A percentile compares a stretch with the other conserved stretches of the same genome.
Conservation (phyloP, 2,329 filamentous ascomycete species). For the Fusarium nelsonii region DNA sequence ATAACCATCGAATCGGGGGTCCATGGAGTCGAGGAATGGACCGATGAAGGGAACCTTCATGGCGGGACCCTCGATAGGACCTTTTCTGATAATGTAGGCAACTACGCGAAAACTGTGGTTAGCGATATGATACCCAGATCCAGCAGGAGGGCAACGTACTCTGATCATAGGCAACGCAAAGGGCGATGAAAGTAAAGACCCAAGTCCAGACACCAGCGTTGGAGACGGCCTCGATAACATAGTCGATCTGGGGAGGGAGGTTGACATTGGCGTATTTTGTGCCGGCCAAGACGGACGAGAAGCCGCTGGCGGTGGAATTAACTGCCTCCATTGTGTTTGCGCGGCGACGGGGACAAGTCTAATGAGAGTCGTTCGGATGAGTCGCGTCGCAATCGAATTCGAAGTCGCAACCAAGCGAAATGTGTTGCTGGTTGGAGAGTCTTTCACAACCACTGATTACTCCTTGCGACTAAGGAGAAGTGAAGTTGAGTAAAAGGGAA, state of each 20-base stretch:
- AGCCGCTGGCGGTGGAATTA: conserved; percentile 74
- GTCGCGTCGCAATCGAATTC: conserved; percentile 28
- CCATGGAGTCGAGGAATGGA: conserved; percentile 92
- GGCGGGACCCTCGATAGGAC: conserved; percentile 78
- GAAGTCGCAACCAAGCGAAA: conserved; percentile 22
- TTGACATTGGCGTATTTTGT: conserved; percentile 63
- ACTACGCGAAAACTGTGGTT: conserved; percentile 62
- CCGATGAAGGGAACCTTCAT: conserved; percentile 90
- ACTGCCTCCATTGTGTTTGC: conserved; percentile 63
- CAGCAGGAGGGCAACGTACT: conserved; percentile 67
- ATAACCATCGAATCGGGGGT: conserved; percentile 93
- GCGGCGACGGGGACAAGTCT: conserved; percentile 10
- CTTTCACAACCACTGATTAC: conserved; percentile 32
- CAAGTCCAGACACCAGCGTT: conserved; percentile 72
- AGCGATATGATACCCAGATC: conserved; percentile 24
- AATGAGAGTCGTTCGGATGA: conserved; percentile 2
- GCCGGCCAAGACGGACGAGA: conserved; percentile 74
- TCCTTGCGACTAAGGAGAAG: conserved; percentile 28
- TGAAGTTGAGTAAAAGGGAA: conserved; percentile 5
- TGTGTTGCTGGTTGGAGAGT: conserved; percentile 17
- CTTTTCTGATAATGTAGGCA: conserved; percentile 80
- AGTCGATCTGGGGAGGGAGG: conserved; percentile 68
- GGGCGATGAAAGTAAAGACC: conserved; percentile 75
- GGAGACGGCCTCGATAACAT: conserved; percentile 66
- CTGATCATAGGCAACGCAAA: conserved; percentile 89